Conservation (phyloP, 2,329 filamentous ascomycete genomes). For the Claviceps sp. region DNA sequence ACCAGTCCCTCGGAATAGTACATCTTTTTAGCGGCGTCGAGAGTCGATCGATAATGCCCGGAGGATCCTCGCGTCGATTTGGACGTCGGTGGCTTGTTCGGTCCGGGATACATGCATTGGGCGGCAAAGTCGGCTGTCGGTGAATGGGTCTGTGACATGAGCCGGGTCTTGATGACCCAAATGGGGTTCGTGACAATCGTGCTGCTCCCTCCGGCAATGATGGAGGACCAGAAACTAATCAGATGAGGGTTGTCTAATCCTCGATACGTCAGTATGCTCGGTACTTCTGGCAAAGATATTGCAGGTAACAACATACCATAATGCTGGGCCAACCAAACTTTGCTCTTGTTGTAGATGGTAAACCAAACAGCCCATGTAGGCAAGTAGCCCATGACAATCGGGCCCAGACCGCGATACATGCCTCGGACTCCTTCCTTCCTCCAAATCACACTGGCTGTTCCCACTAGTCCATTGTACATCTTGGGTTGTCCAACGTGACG, state of each 20-base stretch:
- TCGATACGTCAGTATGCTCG: neutral
- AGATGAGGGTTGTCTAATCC: constrained; percentile 57
- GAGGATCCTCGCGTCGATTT: constrained; percentile 47
- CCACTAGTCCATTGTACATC: constrained; percentile 76
- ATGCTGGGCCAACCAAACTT: constrained; percentile 55
- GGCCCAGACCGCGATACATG: constrained; percentile 84
- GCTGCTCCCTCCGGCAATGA: constrained; percentile 82
- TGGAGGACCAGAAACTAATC: constrained; percentile 77
- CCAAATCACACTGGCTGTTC: constrained; percentile 78
- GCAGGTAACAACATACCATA: constrained; percentile 34
- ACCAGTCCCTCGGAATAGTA: constrained; percentile 76
- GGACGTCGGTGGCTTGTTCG: constrained; percentile 39
- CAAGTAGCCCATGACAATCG: constrained; percentile 88
- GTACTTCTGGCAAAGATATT: neutral
- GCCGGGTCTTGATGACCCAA: constrained; percentile 96
- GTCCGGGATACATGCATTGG: constrained; percentile 32
- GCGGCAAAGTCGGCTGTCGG: constrained; percentile 31
- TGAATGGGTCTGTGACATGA: constrained; percentile 79
- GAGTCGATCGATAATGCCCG: constrained; percentile 83
- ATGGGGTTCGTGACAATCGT: constrained; percentile 95
- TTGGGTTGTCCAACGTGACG: constrained; percentile 35
- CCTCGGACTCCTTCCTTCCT: constrained; percentile 76
- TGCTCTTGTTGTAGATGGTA: constrained; percentile 86
- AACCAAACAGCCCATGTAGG: constrained; percentile 98
- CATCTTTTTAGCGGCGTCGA: constrained; percentile 93